phyloP scores from a whole-genome alignment of 257 asterid genomes.

The Solanum pennellii region DNA sequence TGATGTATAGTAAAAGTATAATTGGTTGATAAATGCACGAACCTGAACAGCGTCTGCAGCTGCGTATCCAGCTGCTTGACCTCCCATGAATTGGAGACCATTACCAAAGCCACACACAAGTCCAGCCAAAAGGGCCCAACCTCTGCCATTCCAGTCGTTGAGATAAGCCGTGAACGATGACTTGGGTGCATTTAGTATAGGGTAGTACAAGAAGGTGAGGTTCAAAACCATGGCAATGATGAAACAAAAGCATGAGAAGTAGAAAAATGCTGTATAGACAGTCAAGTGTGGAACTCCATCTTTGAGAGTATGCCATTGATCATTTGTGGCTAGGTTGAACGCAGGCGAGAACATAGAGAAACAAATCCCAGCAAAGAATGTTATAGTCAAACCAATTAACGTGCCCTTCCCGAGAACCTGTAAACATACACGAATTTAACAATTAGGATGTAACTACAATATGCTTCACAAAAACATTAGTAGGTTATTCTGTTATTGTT shows the following conservation, averaged over 20 bases:
- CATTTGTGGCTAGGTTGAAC: slow-evolving; percentile 83
- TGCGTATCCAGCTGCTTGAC: slow-evolving; percentile 98
- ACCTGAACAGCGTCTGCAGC: slow-evolving; percentile 99
- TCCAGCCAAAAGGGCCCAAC: slow-evolving; percentile 91
- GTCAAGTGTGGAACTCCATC: slow-evolving; percentile 62
- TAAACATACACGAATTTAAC: neutral
- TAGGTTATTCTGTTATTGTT: neutral
- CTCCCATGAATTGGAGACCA: slow-evolving; percentile 99
- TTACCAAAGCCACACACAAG: slow-evolving; percentile 87
- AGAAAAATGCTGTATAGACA: slow-evolving; percentile 86
- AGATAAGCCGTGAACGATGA: slow-evolving; percentile 67
- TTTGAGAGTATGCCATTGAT: slow-evolving; percentile 67
- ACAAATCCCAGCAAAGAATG: slow-evolving; percentile 86
- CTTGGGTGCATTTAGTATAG: slow-evolving; percentile 57
- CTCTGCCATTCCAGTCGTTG: slow-evolving; percentile 76
- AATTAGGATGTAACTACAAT: neutral
- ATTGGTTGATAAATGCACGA: neutral
- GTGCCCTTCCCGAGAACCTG: slow-evolving; percentile 89
- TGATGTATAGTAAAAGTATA: neutral
- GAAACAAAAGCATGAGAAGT: slow-evolving; percentile 77
- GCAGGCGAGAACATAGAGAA: slow-evolving; percentile 91
- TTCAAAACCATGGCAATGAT: slow-evolving; percentile 58
- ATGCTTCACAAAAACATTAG: neutral
- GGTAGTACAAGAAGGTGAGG: slow-evolving; percentile 56
- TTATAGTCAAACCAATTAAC: slow-evolving; percentile 57